Evolutionary conservation across 176 grass and related monocot species (phyloP), one percentile per base, ranked within the genome.

Genomic region (Rhipidocladum racemiflorum): DNA sequence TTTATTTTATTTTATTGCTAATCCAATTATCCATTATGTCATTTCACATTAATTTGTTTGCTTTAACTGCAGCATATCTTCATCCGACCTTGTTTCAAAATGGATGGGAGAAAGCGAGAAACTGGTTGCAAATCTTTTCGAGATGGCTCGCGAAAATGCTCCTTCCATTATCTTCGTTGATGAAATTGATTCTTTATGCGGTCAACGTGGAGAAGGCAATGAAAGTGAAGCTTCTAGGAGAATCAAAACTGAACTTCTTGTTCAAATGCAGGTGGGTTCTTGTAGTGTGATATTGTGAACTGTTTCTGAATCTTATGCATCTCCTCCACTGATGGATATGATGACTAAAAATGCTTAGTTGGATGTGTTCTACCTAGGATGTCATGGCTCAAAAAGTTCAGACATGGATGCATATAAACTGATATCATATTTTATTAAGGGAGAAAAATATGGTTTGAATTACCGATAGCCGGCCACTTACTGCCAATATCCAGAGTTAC

Each of bases 81-180:
- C 95, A 6, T 98, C 95, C 36, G 95, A 98, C 65, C 90, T 98
- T 81, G 95, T 98, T 80, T 98, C 95, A 59, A 98, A 98, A 70
- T 98, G 95, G 95, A 98, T 98, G 95, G 95, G 95, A 76, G 95
- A 98, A 87, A 98, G 95, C 68, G 95, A 98, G 79, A 98, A 98
- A 76, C 44, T 98, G 46, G 95, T 98, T 72, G 86, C 92, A 35
- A 98, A 98, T 61, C 92, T 98, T 79, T 98, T 98, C 75, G 66
- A 98, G 91, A 95, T 98, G 95, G 90, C 95, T 79, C 92, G 92
- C 1, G 95, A 98, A 93, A 98, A 95, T 81, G 95, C 81, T 43
- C 95, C 95, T 30, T 95, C 95, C 38, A 98, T 98, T 77, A 98
- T 95, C 73, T 98, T 98, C 45, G 65, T 98, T 54, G 95, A 98